Conservation (phyloP, 108 stramenopile genomes). For the Nitzschia sp. region DNA sequence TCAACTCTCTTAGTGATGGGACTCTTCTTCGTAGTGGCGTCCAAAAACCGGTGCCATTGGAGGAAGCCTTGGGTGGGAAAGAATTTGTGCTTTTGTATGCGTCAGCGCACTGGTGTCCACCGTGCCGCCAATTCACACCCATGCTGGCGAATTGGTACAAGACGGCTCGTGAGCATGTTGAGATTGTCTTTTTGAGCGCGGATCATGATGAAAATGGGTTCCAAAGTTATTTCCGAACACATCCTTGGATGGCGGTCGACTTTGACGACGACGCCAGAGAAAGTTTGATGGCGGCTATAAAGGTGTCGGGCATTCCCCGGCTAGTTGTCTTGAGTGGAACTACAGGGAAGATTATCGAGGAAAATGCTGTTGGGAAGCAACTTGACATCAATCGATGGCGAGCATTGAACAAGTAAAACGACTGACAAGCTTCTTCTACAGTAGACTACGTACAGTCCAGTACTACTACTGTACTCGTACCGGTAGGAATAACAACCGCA, state of each 20-base stretch:
- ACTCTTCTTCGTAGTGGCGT: slow-evolving; percentile 44
- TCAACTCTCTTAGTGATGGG: slow-evolving; percentile 50
- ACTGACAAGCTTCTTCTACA: too few species aligned
- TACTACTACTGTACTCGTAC: too few species aligned
- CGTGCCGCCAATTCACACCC: slow-evolving; percentile 90
- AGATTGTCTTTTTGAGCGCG: slow-evolving; percentile 84
- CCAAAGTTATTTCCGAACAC: slow-evolving; percentile 67
- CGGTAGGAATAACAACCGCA: too few species aligned
- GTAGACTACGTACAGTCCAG: too few species aligned
- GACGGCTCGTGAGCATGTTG: slow-evolving; percentile 35
- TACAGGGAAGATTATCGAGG: slow-evolving; percentile 73
- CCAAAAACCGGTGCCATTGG: slow-evolving; percentile 41
- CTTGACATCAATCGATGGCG: slow-evolving; percentile 61
- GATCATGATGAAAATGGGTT: slow-evolving; percentile 83
- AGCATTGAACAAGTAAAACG: slow-evolving; percentile 21
- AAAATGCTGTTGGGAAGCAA: slow-evolving; percentile 71
- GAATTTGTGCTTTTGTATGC: slow-evolving; percentile 80
- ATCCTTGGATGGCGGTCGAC: slow-evolving; percentile 86
- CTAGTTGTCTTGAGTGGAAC: slow-evolving; percentile 75
- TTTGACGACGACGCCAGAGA: slow-evolving; percentile 73
- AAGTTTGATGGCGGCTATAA: slow-evolving; percentile 53
- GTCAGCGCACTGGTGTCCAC: slow-evolving; percentile 76
- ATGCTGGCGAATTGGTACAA: slow-evolving; percentile 79
- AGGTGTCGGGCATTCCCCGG: slow-evolving; percentile 70
- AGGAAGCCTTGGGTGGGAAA: slow-evolving; percentile 61